phyloP scores from a whole-genome alignment of 257 asterid genomes.

The Solanum pennellii region DNA sequence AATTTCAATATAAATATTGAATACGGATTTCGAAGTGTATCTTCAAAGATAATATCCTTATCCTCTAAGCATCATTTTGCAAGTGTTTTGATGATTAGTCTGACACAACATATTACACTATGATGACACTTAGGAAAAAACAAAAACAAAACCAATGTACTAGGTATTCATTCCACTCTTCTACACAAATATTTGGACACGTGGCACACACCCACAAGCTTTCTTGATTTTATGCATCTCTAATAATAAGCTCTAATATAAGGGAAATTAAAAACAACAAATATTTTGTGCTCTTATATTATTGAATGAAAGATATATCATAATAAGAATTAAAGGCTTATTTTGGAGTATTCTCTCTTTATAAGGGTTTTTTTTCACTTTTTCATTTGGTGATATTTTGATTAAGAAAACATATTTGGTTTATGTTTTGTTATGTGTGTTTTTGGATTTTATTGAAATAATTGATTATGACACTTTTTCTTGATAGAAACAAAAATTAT shows the following conservation, averaged over 20 bases:
- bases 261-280: background rate
- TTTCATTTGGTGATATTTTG: background rate
- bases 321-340: background rate
- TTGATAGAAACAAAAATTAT: background rate
- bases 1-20: too few species aligned
- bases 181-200: background rate
- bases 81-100: background rate
- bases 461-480: background rate
- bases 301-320: background rate
- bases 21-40: background rate
- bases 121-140: background rate
- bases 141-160: background rate
- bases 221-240: background rate
- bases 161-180: background rate
- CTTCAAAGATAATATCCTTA: background rate
- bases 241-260: background rate
- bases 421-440: background rate
- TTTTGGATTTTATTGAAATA: background rate
- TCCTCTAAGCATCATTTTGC: background rate
- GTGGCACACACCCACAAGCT: conserved; percentile 2
- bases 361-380: background rate
- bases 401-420: background rate
- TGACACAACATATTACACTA: background rate
- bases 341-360: background rate
- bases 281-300: background rate